A percentile compares a stretch with the other conserved stretches of the same genome.
Conservation (phyloP, 1,139 yeast species). For the Lodderomyces margitis region DNA sequence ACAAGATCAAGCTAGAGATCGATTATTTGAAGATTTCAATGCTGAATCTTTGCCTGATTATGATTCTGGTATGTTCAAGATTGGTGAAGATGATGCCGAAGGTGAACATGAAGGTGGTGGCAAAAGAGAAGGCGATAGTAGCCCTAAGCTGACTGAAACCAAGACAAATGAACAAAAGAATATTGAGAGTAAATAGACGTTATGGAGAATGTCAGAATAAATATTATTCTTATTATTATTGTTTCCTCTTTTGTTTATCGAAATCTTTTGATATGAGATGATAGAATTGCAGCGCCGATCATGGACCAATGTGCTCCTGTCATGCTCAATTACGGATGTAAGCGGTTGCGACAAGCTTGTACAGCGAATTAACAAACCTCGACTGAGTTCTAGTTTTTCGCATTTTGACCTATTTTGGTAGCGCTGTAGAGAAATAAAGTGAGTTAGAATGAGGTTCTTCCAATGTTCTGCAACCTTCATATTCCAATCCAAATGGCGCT, state of each 20-base stretch:
- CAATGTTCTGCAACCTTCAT: too few species aligned
- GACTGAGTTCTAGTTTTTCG: too few species aligned
- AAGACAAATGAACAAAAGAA: background rate
- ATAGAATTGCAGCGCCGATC: too few species aligned
- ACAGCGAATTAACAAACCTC: too few species aligned
- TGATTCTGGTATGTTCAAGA: conserved; percentile 43
- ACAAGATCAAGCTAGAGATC: conserved; percentile 38
- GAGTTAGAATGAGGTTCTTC: too few species aligned
- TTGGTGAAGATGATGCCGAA: conserved; percentile 26
- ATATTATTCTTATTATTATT: background rate
- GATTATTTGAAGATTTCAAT: conserved; percentile 40
- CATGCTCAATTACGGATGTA: too few species aligned
- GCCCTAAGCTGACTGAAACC: background rate
- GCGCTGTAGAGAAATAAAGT: background rate
- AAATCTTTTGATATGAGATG: too few species aligned
- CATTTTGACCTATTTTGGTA: too few species aligned
- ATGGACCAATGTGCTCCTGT: too few species aligned
- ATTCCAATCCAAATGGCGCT: background rate
- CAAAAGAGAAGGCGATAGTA: too few species aligned
- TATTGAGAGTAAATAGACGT: background rate
- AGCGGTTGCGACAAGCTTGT: too few species aligned
- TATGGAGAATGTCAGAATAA: background rate
- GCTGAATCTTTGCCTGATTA: conserved; percentile 39
- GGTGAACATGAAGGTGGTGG: background rate
- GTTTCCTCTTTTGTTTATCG: background rate